A percentile compares a stretch with the other conserved stretches of the same genome.
These are phyloP conservation scores for Setaria italica DNA, from an alignment of 202 grass and related monocot species.

Conservation along the genomic window DNA sequence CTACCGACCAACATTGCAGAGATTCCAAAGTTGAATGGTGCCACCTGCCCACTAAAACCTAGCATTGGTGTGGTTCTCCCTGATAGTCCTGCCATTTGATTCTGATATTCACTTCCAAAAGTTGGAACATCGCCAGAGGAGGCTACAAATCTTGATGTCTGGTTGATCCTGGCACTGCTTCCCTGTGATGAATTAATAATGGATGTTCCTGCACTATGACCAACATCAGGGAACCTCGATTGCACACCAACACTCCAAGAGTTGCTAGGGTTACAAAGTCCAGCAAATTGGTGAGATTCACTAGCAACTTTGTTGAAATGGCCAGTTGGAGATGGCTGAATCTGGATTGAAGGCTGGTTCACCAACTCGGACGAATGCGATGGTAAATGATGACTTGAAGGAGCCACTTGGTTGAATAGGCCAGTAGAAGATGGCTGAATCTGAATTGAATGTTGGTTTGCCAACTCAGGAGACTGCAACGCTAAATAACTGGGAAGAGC, in stretches of 20 bases:
- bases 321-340: not conserved
- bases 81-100: conserved; percentile 6
- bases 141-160: not conserved
- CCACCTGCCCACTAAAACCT: not conserved
- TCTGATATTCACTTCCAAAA: conserved; percentile 29
- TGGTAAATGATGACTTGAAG: not conserved
- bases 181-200: not conserved
- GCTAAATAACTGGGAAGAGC: not conserved
- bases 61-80: not conserved
- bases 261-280: conserved; percentile 9
- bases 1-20: not conserved
- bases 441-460: not conserved
- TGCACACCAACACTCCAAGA: not conserved
- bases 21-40: conserved; percentile 27
- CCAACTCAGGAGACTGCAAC: not conserved
- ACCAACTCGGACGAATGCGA: not conserved
- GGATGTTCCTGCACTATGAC: not conserved
- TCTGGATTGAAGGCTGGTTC: not conserved
- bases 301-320: not conserved
- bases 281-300: not conserved
- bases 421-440: not conserved
- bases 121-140: not conserved
- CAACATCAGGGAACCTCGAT: not conserved
- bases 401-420: not conserved
- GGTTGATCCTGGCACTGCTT: conserved; percentile 1